Percentiles rank a stretch among this genome's conserved stretches.
phyloP scores from a whole-genome alignment of 768 basidiomycete genomes.

The Leccinum boreale region DNA sequence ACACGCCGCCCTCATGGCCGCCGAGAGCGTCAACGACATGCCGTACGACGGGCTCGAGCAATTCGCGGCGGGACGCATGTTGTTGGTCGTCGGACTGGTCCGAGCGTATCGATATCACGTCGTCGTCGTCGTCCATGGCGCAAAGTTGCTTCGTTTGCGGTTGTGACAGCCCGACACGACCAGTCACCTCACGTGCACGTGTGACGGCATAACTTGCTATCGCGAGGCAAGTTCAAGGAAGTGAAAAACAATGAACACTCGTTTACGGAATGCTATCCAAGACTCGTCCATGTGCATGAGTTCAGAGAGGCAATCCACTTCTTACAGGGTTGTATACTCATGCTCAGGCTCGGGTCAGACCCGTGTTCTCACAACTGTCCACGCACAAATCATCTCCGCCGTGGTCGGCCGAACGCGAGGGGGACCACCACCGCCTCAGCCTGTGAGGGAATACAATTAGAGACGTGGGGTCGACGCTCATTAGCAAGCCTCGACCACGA shows the following conservation, averaged over 20 bases:
- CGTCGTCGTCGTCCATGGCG: constrained; percentile 31
- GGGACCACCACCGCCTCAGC: background rate
- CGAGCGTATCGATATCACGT: constrained; percentile 34
- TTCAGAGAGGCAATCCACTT: background rate
- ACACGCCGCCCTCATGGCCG: constrained; percentile 62
- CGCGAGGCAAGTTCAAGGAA: background rate
- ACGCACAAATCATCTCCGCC: constrained; percentile 15
- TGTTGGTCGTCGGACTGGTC: constrained; percentile 28
- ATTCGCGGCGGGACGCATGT: constrained; percentile 41
- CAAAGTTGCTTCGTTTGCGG: background rate
- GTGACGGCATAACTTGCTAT: constrained; percentile 1
- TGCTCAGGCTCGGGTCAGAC: constrained; percentile 1
- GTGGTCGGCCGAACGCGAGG: background rate
- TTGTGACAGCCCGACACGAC: constrained; percentile 24
- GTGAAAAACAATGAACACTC: background rate
- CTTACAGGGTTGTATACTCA: constrained; percentile 3
- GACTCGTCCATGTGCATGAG: background rate
- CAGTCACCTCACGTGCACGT: constrained; percentile 26
- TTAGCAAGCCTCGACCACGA: background rate
- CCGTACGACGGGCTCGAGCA: constrained; percentile 66
- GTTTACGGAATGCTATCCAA: background rate
- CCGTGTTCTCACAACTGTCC: constrained; percentile 7
- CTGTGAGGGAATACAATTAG: constrained; percentile 1
- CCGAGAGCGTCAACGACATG: constrained; percentile 81
- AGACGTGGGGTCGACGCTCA: background rate